Evolutionary conservation across 2,329 filamentous ascomycete genomes (phyloP).

Genomic region (Sclerotinia spermophila): DNA sequence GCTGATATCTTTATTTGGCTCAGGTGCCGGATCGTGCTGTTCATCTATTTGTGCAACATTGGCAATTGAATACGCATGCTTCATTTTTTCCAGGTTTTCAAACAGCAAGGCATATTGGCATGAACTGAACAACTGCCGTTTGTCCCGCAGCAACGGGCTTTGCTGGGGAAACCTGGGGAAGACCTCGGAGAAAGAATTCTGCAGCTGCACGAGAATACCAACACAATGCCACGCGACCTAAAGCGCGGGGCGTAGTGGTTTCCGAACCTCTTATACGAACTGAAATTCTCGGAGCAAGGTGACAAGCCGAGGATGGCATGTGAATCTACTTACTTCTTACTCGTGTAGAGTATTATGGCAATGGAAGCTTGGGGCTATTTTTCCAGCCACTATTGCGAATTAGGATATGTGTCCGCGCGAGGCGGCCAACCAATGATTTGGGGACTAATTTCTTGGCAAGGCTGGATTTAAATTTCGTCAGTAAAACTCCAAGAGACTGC

Average conservation of each 20-base stretch:
- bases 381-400: background rate
- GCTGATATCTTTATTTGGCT: background rate
- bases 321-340: background rate
- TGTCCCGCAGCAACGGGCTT: background rate
- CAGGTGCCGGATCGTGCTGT: background rate
- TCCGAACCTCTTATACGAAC: background rate
- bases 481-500: background rate
- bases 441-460: background rate
- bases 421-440: background rate
- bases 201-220: background rate
- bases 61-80: background rate
- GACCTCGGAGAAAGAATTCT: background rate
- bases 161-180: slow-evolving; percentile 11
- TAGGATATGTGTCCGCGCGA: background rate
- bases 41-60: background rate
- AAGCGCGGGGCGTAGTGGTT: background rate
- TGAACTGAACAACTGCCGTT: background rate
- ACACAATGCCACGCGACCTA: background rate
- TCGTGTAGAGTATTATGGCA: background rate
- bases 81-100: background rate
- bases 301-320: background rate
- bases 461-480: background rate
- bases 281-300: background rate
- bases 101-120: background rate
- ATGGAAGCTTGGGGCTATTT: background rate